A percentile compares a stretch with the other conserved stretches of the same genome.
Conservation (phyloP, 257 asterid genomes). For the Ballota nigra region DNA sequence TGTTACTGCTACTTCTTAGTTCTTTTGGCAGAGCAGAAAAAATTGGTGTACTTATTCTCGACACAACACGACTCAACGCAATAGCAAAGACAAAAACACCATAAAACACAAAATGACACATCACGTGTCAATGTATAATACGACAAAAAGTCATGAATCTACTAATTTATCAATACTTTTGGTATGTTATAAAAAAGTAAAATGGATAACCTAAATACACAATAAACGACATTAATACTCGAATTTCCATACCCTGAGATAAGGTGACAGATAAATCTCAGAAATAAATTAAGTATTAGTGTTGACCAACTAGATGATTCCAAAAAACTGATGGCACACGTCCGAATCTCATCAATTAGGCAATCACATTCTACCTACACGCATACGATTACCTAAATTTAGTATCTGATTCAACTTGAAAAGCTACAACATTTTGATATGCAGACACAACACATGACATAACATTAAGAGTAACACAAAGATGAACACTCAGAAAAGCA, state of each 20-base stretch:
- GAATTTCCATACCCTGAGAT: not conserved
- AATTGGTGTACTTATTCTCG: not conserved
- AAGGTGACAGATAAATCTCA: slow-evolving; percentile 10
- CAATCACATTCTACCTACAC: not conserved
- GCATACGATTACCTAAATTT: not conserved
- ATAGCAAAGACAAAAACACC: not conserved
- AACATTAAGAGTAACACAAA: not conserved
- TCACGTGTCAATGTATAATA: not conserved
- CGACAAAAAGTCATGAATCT: not conserved
- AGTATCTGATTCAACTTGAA: not conserved
- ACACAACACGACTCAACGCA: not conserved
- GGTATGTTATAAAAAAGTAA: no score
- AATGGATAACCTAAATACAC: not conserved
- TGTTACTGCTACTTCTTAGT: not conserved
- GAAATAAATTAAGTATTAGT: not conserved
- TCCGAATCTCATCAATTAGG: not conserved
- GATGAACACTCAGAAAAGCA: slow-evolving; percentile 9
- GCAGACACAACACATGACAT: not conserved
- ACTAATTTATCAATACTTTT: not conserved
- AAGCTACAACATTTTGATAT: not conserved
- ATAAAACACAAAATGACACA: not conserved
- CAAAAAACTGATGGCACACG: not conserved
- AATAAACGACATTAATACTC: not conserved
- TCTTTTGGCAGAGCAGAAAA: not conserved
- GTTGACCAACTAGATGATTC: not conserved